Percentiles rank a stretch among this genome's conserved stretches.
Conservation (phyloP, 2,329 filamentous ascomycete genomes). For the Colletotrichum trifolii region DNA sequence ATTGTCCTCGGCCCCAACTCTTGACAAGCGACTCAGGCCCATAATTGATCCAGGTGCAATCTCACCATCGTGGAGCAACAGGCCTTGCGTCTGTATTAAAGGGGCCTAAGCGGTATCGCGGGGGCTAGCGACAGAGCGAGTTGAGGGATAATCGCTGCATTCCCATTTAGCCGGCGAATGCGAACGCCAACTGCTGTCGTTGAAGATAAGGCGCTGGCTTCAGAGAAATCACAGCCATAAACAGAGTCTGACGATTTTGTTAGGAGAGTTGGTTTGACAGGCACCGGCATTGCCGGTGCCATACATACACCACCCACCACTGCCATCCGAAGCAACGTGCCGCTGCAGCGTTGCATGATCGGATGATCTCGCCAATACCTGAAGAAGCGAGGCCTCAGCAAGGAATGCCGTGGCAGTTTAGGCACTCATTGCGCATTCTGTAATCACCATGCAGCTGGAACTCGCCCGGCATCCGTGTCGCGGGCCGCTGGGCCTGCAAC, state of each 20-base stretch:
- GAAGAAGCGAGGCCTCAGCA: conserved; percentile 11
- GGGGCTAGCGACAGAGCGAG: conserved; percentile 6
- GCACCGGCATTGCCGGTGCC: conserved; percentile 8
- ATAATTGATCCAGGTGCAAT: not conserved
- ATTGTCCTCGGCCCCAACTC: not conserved
- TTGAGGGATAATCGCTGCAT: not conserved
- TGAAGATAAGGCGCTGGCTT: not conserved
- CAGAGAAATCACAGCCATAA: not conserved
- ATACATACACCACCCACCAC: not conserved
- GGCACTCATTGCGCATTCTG: conserved; percentile 5
- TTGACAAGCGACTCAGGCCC: conserved; percentile 3
- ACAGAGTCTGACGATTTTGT: not conserved
- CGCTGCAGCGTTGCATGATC: conserved; percentile 32
- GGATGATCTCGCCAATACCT: conserved; percentile 27
- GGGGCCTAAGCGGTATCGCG: conserved; percentile 20
- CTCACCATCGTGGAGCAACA: conserved; percentile 9
- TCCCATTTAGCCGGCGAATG: no score
- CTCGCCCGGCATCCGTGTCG: conserved; percentile 31
- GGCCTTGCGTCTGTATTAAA: conserved; percentile 7
- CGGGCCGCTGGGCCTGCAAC: conserved; percentile 27
- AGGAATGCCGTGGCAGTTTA: conserved; percentile 11
- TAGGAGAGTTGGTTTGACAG: conserved; percentile 13
- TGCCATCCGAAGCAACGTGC: not conserved
- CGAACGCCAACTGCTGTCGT: no score
- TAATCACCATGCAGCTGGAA: conserved; percentile 31